These are phyloP conservation scores for Leishmania gerbilli DNA, from an alignment of 208 protist genomes.

Conservation along the genomic window DNA sequence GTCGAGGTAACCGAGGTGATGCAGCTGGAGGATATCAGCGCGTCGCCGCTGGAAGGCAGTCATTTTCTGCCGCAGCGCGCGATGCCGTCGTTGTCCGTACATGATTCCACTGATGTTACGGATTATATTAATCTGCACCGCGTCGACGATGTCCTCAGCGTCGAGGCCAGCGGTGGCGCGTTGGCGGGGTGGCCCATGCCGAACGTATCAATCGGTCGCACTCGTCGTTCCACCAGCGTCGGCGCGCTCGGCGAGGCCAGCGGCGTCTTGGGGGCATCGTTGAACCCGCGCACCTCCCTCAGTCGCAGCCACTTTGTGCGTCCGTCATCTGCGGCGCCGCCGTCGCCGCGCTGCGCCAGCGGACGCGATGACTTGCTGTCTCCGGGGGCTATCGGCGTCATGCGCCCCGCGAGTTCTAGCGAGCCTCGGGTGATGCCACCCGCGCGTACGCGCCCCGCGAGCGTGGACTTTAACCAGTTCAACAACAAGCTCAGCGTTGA, in stretches of 20 bases:
- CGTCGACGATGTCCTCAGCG: not conserved
- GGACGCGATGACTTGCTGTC: constrained; percentile 29
- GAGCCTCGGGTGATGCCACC: constrained; percentile 33
- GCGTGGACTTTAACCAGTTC: constrained; percentile 75
- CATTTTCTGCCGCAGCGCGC: not conserved
- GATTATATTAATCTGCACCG: constrained; percentile 3
- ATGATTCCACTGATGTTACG: not conserved
- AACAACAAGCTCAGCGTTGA: constrained; percentile 64
- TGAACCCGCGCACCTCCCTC: constrained; percentile 33
- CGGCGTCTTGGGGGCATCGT: constrained; percentile 19
- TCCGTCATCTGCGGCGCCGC: constrained; percentile 36
- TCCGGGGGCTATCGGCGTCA: constrained; percentile 14
- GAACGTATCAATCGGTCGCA: constrained; percentile 6
- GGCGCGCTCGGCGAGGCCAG: constrained; percentile 31
- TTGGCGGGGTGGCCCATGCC: constrained; percentile 7
- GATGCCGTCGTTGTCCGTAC: constrained; percentile 14
- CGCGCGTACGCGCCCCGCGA: constrained; percentile 45
- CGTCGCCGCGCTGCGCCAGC: constrained; percentile 33
- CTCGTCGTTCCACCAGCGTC: constrained; percentile 22
- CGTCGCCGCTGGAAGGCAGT: not conserved
- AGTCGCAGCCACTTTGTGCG: constrained; percentile 52
- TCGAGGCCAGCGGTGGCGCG: not conserved
- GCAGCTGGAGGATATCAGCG: constrained; percentile 28
- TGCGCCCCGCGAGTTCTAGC: constrained; percentile 34
- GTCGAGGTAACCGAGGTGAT: constrained; percentile 22